Evolutionary conservation across 2,329 filamentous ascomycete genomes (phyloP).

Genomic region (Sporothrix sp.): DNA sequence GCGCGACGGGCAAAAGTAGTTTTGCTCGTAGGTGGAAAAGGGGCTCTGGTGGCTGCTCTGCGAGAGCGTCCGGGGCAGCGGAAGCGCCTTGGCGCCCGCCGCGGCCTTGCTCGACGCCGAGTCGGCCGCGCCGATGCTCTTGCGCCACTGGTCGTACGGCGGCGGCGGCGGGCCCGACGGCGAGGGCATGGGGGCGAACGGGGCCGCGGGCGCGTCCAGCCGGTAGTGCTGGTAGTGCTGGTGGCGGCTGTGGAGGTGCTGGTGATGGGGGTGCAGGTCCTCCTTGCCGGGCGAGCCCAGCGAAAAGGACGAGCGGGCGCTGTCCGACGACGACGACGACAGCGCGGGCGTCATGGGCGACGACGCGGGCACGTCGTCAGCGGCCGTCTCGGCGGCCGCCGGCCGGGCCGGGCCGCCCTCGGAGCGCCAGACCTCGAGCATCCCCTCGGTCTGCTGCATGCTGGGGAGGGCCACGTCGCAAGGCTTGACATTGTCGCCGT

Average conservation of each 20-base stretch:
- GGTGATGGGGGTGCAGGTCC: too few species aligned
- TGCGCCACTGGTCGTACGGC: slow-evolving; percentile 13
- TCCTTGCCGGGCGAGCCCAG: not conserved
- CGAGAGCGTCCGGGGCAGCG: not conserved
- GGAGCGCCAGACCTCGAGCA: slow-evolving; percentile 16
- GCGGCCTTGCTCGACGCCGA: not conserved
- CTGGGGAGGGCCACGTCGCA: slow-evolving; percentile 12
- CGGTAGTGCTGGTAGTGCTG: not conserved
- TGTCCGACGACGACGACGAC: slow-evolving; percentile 7
- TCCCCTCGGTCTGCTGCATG: slow-evolving; percentile 17
- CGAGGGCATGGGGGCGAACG: not conserved
- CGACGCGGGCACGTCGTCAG: not conserved
- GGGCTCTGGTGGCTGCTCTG: slow-evolving; percentile 3
- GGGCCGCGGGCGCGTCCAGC: not conserved
- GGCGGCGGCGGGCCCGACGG: slow-evolving; percentile 11
- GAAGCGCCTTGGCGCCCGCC: not conserved
- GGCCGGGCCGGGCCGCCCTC: slow-evolving; percentile 6
- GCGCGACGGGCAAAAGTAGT: slow-evolving; percentile 12
- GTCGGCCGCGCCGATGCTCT: slow-evolving; percentile 5
- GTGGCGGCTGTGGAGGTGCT: too few species aligned
- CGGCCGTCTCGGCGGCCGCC: too few species aligned
- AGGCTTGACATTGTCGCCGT: not conserved
- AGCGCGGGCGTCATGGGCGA: slow-evolving; percentile 7
- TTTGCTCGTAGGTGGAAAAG: slow-evolving; percentile 11
- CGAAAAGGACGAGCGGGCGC: slow-evolving; percentile 13